These are phyloP conservation scores for Malania oleifera DNA, from an alignment of 164 flowering plant species.

Conservation along the genomic window DNA sequence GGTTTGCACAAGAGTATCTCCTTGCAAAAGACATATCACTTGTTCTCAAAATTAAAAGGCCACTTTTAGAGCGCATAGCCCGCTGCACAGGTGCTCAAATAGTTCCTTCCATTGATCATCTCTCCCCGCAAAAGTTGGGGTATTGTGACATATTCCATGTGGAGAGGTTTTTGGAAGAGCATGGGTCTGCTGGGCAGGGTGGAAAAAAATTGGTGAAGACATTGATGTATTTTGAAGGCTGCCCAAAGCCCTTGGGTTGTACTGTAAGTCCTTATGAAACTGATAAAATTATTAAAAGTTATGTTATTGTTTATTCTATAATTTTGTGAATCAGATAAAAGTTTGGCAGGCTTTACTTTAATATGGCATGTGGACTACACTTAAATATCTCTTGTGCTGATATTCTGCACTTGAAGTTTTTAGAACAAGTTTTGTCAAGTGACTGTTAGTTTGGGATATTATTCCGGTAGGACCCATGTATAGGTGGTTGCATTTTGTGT, in stretches of 20 bases:
- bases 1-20: constrained; percentile 87
- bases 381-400: no score
- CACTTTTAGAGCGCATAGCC: constrained; percentile 91
- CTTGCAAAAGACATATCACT: constrained; percentile 87
- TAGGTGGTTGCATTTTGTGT: constrained; percentile 1
- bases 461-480: no score
- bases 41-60: constrained; percentile 81
- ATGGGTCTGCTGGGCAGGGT: constrained; percentile 76
- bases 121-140: constrained; percentile 73
- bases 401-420: no score
- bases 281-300: background rate
- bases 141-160: constrained; percentile 76
- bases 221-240: constrained; percentile 88
- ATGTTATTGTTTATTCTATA: no score
- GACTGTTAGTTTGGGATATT: no score
- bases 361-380: no score
- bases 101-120: constrained; percentile 88
- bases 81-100: constrained; percentile 92
- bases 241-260: constrained; percentile 89
- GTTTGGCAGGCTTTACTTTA: no score
- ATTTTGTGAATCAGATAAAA: no score
- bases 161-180: constrained; percentile 71
- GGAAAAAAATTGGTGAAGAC: constrained; percentile 82
- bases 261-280: constrained; percentile 59
- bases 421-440: no score